phyloP scores from a whole-genome alignment of 1,284 basidiomycete species.

The Ceratobasidium sp. region DNA sequence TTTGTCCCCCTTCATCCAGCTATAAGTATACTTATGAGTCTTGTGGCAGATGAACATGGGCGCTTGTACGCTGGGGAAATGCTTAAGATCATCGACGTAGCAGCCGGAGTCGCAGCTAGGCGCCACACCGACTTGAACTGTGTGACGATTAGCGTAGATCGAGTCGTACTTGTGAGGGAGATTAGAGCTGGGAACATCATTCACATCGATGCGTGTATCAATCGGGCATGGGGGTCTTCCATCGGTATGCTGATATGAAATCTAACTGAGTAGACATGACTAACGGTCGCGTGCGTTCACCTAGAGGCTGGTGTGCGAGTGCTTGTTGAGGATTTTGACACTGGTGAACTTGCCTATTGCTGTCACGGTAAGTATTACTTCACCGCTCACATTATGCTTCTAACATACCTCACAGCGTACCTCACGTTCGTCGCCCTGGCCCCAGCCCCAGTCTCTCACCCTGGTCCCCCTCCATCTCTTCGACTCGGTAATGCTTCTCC shows the following conservation, averaged over 20 bases:
- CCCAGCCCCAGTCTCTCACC: constrained; percentile 40
- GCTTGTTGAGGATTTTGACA: constrained; percentile 54
- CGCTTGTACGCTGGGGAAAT: constrained; percentile 58
- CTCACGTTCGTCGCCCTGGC: constrained; percentile 59
- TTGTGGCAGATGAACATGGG: constrained; percentile 52
- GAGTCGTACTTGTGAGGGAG: constrained; percentile 53
- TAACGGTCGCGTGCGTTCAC: constrained; percentile 47
- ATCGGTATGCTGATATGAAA: constrained; percentile 36
- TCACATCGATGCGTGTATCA: constrained; percentile 57
- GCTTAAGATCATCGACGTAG: constrained; percentile 60
- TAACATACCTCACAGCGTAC: constrained; percentile 53
- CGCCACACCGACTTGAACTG: constrained; percentile 57
- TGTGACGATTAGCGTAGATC: constrained; percentile 59
- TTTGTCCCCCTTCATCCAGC: neutral
- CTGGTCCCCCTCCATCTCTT: constrained; percentile 44
- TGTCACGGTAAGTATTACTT: constrained; percentile 53
- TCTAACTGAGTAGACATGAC: neutral
- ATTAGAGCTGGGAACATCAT: constrained; percentile 54
- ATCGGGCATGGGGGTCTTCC: constrained; percentile 57
- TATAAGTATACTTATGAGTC: neutral
- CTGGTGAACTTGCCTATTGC: constrained; percentile 55
- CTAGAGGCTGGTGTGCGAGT: constrained; percentile 59
- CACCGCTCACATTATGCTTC: neutral
- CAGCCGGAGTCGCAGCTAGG: constrained; percentile 58
- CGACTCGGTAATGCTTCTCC: constrained; percentile 51